These are phyloP conservation scores for Chalciporus chontae DNA, from an alignment of 768 basidiomycete genomes.

Conservation along the genomic window DNA sequence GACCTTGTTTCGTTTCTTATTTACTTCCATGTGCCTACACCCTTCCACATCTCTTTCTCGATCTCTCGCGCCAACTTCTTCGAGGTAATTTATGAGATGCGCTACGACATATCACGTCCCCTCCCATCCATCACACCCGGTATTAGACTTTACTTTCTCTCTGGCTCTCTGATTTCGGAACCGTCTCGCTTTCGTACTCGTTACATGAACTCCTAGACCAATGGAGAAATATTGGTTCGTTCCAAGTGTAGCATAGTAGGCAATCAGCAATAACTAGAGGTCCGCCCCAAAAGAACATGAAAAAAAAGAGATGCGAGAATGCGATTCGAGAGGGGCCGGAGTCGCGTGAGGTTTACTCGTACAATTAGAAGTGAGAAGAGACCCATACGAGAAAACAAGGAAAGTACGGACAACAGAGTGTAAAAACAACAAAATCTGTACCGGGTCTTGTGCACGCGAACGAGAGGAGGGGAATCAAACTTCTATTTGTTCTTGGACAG, in stretches of 20 bases:
- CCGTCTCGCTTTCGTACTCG: neutral
- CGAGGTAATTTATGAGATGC: neutral
- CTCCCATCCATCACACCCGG: neutral
- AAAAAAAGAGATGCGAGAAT: neutral
- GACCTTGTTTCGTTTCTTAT: neutral
- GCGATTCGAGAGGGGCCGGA: neutral
- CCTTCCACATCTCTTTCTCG: neutral
- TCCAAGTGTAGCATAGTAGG: conserved; percentile 1
- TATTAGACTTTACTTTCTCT: neutral
- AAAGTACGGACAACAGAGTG: neutral
- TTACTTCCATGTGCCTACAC: neutral
- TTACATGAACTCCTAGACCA: conserved; percentile 2
- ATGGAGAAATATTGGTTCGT: neutral
- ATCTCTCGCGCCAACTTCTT: neutral
- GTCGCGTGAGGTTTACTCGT: conserved; percentile 6
- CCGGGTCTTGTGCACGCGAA: neutral
- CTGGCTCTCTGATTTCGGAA: neutral
- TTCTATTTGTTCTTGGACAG: conserved; percentile 29
- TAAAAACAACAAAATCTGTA: neutral
- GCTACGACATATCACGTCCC: neutral
- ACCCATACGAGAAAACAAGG: neutral
- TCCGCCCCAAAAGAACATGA: neutral
- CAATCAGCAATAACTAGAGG: neutral
- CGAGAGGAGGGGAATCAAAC: neutral
- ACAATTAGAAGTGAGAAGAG: conserved; percentile 2